Base-by-base conservation (phyloP, 1,284 basidiomycete species). In the Abortiporus biennis region DNA sequence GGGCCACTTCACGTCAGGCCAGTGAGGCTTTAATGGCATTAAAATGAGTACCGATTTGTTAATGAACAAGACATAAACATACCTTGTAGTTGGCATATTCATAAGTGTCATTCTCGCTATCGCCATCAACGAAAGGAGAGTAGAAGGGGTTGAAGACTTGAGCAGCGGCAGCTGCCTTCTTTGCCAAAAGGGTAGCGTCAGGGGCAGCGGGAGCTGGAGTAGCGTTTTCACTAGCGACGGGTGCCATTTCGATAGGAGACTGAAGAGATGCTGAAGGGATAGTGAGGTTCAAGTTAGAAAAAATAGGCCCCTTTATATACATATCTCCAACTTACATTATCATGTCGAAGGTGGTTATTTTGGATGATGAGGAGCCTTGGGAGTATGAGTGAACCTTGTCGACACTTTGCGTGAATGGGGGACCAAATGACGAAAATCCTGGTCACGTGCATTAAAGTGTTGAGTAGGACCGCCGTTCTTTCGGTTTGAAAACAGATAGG, bases 141-240 rank as follows among this genome's bases (percentile, higher is more conserved):
- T 84, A 82, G 61, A 85, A 84, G 0, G 80, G 76, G 53, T 84
- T 84, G 62, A 77, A 66, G 31, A 71, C 49, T 43, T 54, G 53
- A 23, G 52, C 47, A 6, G 45, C 44, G 29, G 48, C 47, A 22
- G 25, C 16, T 6, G 12, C 27, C 5, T 25, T 25, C 25, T 29
- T 25, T 21, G 16, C 24, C 34, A 31, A 20, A 17, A 17, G 41
- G 40, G 34, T 41, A 40, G 38, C 47, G 44, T 38, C 45, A 19
- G 31, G 46, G 44, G 29, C 46, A 46, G 54, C 20, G 33, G 45
- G 32, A 22, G 58, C 53, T 45, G 58, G 61, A n/a, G 61, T 36
- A n/a, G n/a, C n/a, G n/a, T n/a, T n/a, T n/a, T n/a, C n/a, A 31
- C 54, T 67, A 40, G 70, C 64, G n/a, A 69, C 65, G 19, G 70